Conservation (phyloP, 139 green algal species). For the Auxenochlorella pyrenoidosa region DNA sequence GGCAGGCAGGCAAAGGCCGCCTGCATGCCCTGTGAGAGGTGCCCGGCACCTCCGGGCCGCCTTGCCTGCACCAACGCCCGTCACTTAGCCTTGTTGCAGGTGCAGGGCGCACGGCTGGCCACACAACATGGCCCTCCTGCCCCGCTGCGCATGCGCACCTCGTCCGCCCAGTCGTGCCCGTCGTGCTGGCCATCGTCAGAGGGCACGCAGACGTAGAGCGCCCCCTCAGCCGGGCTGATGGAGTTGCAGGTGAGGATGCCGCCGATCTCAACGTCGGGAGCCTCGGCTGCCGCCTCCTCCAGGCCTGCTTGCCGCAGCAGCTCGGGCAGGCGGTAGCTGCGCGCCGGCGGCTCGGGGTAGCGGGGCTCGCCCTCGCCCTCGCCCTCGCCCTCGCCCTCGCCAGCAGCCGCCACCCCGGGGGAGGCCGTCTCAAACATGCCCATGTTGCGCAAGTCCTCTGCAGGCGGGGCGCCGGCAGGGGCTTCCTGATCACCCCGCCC, state of each 20-base stretch:
- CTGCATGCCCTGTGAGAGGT: too few species aligned
- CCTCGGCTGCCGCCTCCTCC: slow-evolving; percentile 43
- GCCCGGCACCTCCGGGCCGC: too few species aligned
- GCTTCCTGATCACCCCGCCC: not conserved
- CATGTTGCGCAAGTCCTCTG: slow-evolving; percentile 26
- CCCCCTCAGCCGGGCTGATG: not conserved
- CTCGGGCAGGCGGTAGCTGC: slow-evolving; percentile 55
- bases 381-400: not conserved
- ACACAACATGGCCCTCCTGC: too few species aligned
- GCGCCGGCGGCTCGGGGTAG: slow-evolving; percentile 50
- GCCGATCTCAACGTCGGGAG: slow-evolving; percentile 32
- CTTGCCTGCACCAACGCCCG: too few species aligned
- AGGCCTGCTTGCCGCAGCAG: slow-evolving; percentile 64
- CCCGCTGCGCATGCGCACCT: not conserved
- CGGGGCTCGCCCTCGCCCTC: not conserved
- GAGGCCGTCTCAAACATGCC: not conserved
- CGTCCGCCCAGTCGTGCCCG: slow-evolving; percentile 40
- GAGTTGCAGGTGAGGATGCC: slow-evolving; percentile 53
- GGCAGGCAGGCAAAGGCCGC: too few species aligned
- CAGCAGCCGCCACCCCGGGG: not conserved
- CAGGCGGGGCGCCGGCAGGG: not conserved
- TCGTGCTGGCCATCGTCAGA: slow-evolving; percentile 15
- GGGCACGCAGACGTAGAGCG: slow-evolving; percentile 52
- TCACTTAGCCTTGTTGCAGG: too few species aligned
- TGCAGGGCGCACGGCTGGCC: too few species aligned